Evolutionary conservation across 176 grass and related monocot species (phyloP).

Genomic region (Poa pratensis): DNA sequence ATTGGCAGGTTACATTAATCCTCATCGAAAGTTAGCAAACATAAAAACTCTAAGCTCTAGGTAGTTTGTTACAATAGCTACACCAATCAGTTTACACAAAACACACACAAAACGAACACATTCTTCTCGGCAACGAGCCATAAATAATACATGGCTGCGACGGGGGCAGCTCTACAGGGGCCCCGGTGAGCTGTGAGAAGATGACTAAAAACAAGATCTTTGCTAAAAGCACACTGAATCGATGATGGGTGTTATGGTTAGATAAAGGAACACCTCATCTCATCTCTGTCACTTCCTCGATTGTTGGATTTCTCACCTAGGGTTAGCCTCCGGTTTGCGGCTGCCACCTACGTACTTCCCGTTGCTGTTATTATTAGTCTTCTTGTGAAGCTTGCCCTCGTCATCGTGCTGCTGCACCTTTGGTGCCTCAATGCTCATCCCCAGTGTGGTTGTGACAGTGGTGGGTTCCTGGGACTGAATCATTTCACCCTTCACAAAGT

Average conservation of each 20-base stretch:
- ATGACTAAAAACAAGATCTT: constrained; percentile 51
- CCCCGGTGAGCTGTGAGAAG: constrained; percentile 54
- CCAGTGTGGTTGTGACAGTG: constrained; percentile 47
- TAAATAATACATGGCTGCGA: constrained; percentile 67
- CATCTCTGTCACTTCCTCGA: constrained; percentile 51
- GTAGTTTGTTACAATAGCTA: constrained; percentile 64
- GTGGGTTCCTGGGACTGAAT: constrained; percentile 42
- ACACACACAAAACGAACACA: constrained; percentile 30
- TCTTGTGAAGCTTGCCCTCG: constrained; percentile 49
- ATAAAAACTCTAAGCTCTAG: constrained; percentile 69
- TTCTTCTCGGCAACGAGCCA: constrained; percentile 55
- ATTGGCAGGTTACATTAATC: constrained; percentile 45
- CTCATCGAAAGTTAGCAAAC: constrained; percentile 56
- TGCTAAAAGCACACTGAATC: constrained; percentile 45
- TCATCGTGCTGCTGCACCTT: constrained; percentile 40
- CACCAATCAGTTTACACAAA: constrained; percentile 60
- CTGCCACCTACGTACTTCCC: constrained; percentile 45
- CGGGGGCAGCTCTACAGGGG: constrained; percentile 62
- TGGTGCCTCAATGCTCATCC: constrained; percentile 55
- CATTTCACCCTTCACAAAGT: constrained; percentile 43
- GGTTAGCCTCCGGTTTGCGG: constrained; percentile 58
- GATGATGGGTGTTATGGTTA: constrained; percentile 81
- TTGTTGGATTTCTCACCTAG: constrained; percentile 50
- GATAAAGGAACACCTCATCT: constrained; percentile 70
- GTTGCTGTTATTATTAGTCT: constrained; percentile 58